phyloP scores from a whole-genome alignment of 768 basidiomycete species.

The Boletus eberwhitei region DNA sequence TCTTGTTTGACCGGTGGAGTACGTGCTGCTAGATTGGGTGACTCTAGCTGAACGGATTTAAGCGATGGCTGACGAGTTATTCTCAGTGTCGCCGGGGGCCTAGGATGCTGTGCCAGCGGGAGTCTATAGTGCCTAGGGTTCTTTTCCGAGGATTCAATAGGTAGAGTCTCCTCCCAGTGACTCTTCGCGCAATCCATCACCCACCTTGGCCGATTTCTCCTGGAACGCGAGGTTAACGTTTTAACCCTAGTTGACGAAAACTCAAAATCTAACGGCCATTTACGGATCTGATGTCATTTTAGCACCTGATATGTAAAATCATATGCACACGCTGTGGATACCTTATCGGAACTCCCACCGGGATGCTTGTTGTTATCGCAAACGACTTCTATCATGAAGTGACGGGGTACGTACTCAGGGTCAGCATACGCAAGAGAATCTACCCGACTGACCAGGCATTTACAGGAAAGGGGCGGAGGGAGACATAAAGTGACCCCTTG shows the following conservation, averaged over 20 bases:
- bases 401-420: background rate
- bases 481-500: background rate
- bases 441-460: background rate
- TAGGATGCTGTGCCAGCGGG: no score
- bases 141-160: background rate
- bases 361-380: no score
- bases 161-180: background rate
- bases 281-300: background rate
- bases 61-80: background rate
- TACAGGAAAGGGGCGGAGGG: background rate
- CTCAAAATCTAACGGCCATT: background rate
- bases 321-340: background rate
- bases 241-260: background rate
- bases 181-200: background rate
- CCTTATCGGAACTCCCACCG: background rate
- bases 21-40: background rate
- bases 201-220: background rate
- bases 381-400: background rate
- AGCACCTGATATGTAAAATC: background rate
- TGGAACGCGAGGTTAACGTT: background rate
- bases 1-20: background rate
- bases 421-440: background rate
- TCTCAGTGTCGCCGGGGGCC: no score
- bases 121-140: background rate
- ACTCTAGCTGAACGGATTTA: background rate